These are phyloP conservation scores for Mortierella sp. DNA, from an alignment of 371 early-diverging fungal species.

Conservation along the genomic window DNA sequence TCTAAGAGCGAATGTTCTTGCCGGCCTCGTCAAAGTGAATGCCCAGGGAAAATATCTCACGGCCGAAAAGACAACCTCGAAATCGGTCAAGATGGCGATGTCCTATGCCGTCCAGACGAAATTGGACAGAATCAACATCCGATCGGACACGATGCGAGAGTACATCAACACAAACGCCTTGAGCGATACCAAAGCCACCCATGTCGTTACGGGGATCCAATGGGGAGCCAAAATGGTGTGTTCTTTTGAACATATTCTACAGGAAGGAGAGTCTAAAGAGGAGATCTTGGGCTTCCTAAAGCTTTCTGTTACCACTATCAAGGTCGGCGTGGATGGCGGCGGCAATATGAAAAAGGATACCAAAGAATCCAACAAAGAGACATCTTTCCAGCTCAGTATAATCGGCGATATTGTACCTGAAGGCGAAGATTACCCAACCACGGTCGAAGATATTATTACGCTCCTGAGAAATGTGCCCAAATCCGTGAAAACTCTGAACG, in stretches of 20 bases:
- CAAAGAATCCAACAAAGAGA: constrained; percentile 5
- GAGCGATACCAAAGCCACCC: constrained; percentile 12
- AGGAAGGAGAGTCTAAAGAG: constrained; percentile 27
- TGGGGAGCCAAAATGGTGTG: constrained; percentile 27
- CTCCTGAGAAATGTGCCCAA: constrained; percentile 20
- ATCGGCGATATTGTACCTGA: constrained; percentile 23
- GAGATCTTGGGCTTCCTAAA: constrained; percentile 15
- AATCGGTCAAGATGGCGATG: constrained; percentile 18
- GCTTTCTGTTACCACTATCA: constrained; percentile 10
- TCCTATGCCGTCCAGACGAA: constrained; percentile 21
- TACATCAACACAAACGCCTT: constrained; percentile 18
- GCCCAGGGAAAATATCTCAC: constrained; percentile 17
- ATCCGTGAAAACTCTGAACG: constrained; percentile 15
- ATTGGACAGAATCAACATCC: constrained; percentile 15
- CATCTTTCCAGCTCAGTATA: constrained; percentile 17
- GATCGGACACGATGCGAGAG: constrained; percentile 4
- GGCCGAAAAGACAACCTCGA: constrained; percentile 18
- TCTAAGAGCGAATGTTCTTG: constrained; percentile 17
- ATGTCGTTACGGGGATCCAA: constrained; percentile 26
- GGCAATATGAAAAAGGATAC: not conserved
- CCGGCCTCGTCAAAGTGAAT: constrained; percentile 9
- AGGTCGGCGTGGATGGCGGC: not conserved
- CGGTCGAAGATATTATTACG: constrained; percentile 18
- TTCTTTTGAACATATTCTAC: constrained; percentile 16
- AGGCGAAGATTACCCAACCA: constrained; percentile 7